phyloP scores from a whole-genome alignment of 495 filamentous ascomycete species.

The Lasiosphaeria miniovina region DNA sequence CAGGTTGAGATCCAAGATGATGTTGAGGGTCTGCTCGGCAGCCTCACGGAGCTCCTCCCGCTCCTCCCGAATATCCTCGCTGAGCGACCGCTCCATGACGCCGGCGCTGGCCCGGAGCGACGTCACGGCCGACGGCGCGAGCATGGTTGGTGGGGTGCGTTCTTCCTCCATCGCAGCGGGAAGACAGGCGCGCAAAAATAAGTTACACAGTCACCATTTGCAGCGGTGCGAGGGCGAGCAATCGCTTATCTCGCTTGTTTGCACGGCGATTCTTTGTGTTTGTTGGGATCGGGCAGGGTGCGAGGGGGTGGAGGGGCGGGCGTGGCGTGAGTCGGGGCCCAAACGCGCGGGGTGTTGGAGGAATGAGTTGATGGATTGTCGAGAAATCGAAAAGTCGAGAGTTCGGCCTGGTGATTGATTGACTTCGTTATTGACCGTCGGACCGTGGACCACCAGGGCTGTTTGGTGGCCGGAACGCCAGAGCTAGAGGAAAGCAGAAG shows the following conservation, averaged over 20 bases:
- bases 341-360: background rate
- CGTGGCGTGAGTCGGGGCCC: background rate
- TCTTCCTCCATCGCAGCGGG: constrained; percentile 43
- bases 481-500: constrained; percentile 45
- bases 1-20: constrained; percentile 88
- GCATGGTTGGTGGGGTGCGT: constrained; percentile 30
- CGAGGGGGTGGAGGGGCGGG: background rate
- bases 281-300: background rate
- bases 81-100: constrained; percentile 53
- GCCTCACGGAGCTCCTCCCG: constrained; percentile 90
- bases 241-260: constrained; percentile 13
- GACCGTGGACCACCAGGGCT: constrained; percentile 18
- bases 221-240: constrained; percentile 2
- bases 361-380: background rate
- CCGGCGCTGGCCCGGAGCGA: constrained; percentile 46
- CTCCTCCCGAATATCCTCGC: constrained; percentile 61
- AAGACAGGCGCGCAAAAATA: constrained; percentile 12
- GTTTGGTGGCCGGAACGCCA: constrained; percentile 41
- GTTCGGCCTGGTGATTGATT: constrained; percentile 24
- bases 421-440: constrained; percentile 6
- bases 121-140: constrained; percentile 47
- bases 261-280: background rate
- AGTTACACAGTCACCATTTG: constrained; percentile 22
- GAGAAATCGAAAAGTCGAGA: background rate
- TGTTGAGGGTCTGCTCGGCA: constrained; percentile 92